Evolutionary conservation across 1,139 yeast species (phyloP), one percentile per base, ranked within the genome.

Genomic region (Starmera stellimalicola): DNA sequence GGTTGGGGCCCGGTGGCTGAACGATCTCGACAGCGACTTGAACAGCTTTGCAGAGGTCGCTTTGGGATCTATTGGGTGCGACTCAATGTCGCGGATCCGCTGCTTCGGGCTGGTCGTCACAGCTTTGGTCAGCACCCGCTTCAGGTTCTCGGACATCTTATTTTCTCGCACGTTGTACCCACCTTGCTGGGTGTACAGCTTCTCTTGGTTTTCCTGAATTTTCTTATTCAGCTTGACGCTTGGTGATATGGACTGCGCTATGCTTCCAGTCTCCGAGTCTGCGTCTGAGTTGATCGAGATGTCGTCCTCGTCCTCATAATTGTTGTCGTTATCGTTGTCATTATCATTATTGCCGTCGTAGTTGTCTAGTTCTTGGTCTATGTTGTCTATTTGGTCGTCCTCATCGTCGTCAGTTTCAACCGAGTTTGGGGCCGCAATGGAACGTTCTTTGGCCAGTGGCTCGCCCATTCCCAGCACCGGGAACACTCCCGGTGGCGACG

Each of bases 391-490:
- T 18, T 34, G 33, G 20, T 39, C 44, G 27, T 19, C 37, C 1
- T 34, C 35, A 10, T 33, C 41, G 11, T 26, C 36, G n/a, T n/a
- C n/a, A n/a, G n/a, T n/a, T 12, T 33, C 35, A 8, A 23, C 30
- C 16, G 33, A 26, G 37, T 34, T 48, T 7, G 58, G 45, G 23
- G 58, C 57, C 18, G 83, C 85, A 36, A 79, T 75, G 0, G 77
- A 60, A 31, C 59, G 57, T 46, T 79, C 88, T 36, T 70, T 60
- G 16, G 54, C 55, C 27, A 70, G 50, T 2, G 88, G 80, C 7
- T 62, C 63, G 0, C 82, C 85, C 88, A 80, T 79, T 3, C 84
- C 91, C 43, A 64, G 63, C 1, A 81, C 87, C 0, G 93, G 93
- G 55, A 80, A 81, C 0, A 79, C 87, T 40, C 83, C 83, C 23